These are phyloP conservation scores for Aspergillus avenaceus DNA, from an alignment of 495 filamentous ascomycete species.

Conservation along the genomic window DNA sequence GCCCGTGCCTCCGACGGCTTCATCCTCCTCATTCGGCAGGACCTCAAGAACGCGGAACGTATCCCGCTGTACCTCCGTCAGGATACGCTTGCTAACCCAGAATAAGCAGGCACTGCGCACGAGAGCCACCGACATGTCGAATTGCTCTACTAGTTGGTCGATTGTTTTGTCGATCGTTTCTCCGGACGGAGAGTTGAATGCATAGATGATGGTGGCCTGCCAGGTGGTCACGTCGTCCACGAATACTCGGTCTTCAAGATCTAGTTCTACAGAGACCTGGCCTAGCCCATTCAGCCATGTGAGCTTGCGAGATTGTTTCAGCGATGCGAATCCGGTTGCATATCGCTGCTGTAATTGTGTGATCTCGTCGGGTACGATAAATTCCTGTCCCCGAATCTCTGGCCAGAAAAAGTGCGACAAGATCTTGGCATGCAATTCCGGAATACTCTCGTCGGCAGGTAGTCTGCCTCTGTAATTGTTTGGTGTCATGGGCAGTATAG, in stretches of 20 bases:
- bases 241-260: constrained; percentile 76
- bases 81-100: constrained; percentile 78
- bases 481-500: constrained; percentile 1
- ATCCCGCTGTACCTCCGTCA: constrained; percentile 53
- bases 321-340: constrained; percentile 66
- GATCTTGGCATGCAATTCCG: constrained; percentile 73
- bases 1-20: constrained; percentile 21
- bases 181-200: constrained; percentile 55
- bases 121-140: constrained; percentile 74
- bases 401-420: constrained; percentile 96
- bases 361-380: constrained; percentile 65
- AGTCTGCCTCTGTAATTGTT: background rate
- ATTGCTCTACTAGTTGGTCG: constrained; percentile 54
- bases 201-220: constrained; percentile 86
- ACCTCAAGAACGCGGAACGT: constrained; percentile 62
- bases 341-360: constrained; percentile 62
- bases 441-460: constrained; percentile 12
- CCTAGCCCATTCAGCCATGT: constrained; percentile 83
- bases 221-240: constrained; percentile 73
- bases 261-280: constrained; percentile 73
- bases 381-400: constrained; percentile 69
- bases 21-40: constrained; percentile 45
- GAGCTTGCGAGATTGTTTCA: constrained; percentile 80
- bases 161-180: constrained; percentile 49
- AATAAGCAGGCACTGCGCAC: constrained; percentile 76